These are phyloP conservation scores for Toxicodendron radicans DNA, from an alignment of 345 rosid genomes.

Conservation along the genomic window DNA sequence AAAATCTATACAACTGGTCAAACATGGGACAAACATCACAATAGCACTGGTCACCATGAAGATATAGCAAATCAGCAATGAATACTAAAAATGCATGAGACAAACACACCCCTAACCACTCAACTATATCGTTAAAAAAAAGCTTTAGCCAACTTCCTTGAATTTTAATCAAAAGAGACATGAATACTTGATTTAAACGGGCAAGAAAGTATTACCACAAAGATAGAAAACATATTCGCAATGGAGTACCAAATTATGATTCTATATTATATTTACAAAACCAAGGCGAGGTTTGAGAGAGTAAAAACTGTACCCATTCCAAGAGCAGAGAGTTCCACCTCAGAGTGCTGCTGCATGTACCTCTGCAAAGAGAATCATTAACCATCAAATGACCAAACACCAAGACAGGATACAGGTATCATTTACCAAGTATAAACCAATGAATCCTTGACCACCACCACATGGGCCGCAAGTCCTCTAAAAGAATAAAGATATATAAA, in stretches of 20 bases:
- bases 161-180: background rate
- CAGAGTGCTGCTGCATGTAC: slow-evolving; percentile 69
- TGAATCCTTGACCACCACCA: no score
- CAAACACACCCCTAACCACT: background rate
- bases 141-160: background rate
- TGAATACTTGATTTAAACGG: background rate
- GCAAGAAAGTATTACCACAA: background rate
- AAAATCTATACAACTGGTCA: background rate
- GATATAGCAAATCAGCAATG: background rate
- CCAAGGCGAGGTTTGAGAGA: background rate
- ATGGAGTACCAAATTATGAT: background rate
- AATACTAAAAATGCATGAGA: background rate
- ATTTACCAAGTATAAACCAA: background rate
- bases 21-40: background rate
- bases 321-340: slow-evolving; percentile 74
- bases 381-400: background rate
- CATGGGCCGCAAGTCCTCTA: background rate
- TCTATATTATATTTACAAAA: background rate
- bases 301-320: slow-evolving; percentile 57
- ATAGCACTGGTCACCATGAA: background rate
- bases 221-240: background rate
- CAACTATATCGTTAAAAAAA: background rate
- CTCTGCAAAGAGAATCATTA: slow-evolving; percentile 46
- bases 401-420: background rate
- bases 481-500: background rate